Conservation (phyloP, 768 basidiomycete species). For the Pisolithus albus region DNA sequence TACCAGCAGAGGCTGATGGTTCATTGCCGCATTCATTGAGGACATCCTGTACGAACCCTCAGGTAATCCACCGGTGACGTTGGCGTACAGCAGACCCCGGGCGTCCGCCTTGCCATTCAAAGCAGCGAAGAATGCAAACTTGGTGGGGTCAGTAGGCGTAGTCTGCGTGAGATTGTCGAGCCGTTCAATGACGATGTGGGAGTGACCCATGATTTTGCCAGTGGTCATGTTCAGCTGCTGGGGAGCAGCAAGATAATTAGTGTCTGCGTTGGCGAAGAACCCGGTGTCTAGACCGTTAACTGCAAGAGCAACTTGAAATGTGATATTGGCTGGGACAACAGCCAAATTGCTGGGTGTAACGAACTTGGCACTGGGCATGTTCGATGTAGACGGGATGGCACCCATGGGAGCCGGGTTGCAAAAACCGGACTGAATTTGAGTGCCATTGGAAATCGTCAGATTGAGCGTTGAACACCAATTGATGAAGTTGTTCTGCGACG, state of each 20-base stretch:
- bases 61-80: constrained; percentile 47
- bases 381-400: constrained; percentile 40
- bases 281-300: constrained; percentile 44
- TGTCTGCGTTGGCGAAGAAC: constrained; percentile 48
- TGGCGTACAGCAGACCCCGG: constrained; percentile 39
- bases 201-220: constrained; percentile 55
- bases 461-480: constrained; percentile 51
- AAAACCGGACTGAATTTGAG: constrained; percentile 43
- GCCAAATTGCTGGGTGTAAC: constrained; percentile 37
- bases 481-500: constrained; percentile 70
- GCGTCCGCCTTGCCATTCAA: constrained; percentile 39
- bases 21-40: constrained; percentile 39
- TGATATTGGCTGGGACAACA: constrained; percentile 35
- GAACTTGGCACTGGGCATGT: constrained; percentile 54
- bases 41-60: constrained; percentile 45
- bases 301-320: constrained; percentile 49
- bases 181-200: constrained; percentile 54
- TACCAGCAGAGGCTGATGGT: constrained; percentile 36
- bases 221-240: constrained; percentile 37
- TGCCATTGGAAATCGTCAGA: constrained; percentile 55
- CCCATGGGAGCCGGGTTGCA: constrained; percentile 63
- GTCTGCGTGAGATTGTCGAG: constrained; percentile 44
- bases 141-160: constrained; percentile 39
- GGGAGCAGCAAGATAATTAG: constrained; percentile 52
- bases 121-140: constrained; percentile 56